A percentile compares a stretch with the other conserved stretches of the same genome.
phyloP scores from a whole-genome alignment of 2,329 filamentous ascomycete genomes.

The Elsinoe ampelina region DNA sequence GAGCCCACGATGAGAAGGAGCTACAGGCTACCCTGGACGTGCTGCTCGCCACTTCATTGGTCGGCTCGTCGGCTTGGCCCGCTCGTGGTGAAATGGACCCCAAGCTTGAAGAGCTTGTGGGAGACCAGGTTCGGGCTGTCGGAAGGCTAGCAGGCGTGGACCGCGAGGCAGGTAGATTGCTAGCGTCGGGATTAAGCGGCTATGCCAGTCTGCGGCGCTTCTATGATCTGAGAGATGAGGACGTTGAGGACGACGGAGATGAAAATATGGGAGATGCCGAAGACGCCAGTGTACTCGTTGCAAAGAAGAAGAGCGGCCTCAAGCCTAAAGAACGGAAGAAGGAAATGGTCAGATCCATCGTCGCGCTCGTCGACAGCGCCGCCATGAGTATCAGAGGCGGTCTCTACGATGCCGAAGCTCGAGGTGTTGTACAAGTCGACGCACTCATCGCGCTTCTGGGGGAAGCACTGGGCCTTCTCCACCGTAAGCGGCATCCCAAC shows the following conservation, averaged over 20 bases:
- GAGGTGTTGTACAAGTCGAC: conserved; percentile 80
- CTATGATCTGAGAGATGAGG: conserved; percentile 76
- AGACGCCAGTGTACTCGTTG: not conserved
- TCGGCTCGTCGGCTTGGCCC: conserved; percentile 76
- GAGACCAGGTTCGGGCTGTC: conserved; percentile 61
- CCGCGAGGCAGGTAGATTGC: conserved; percentile 68
- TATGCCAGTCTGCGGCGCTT: conserved; percentile 87
- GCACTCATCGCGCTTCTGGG: conserved; percentile 75
- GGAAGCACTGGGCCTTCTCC: conserved; percentile 70
- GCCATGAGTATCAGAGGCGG: conserved; percentile 88
- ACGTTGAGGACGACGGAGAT: conserved; percentile 24
- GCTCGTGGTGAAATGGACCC: conserved; percentile 61
- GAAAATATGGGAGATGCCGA: not conserved
- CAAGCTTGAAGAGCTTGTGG: conserved; percentile 60
- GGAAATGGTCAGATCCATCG: conserved; percentile 62
- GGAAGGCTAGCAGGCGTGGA: conserved; percentile 65
- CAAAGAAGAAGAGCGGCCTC: conserved; percentile 27
- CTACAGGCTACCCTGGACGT: conserved; percentile 79
- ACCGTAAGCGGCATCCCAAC: conserved; percentile 36
- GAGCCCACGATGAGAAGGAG: conserved; percentile 68
- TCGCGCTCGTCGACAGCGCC: conserved; percentile 76
- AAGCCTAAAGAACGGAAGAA: conserved; percentile 53
- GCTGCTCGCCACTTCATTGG: conserved; percentile 75
- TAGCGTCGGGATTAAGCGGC: conserved; percentile 79
- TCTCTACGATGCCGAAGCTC: conserved; percentile 69